Percentiles rank a stretch among this genome's conserved stretches.
These are phyloP conservation scores for Debaryomycetaceae sp. DNA, from an alignment of 1,139 yeast species.

Conservation along the genomic window DNA sequence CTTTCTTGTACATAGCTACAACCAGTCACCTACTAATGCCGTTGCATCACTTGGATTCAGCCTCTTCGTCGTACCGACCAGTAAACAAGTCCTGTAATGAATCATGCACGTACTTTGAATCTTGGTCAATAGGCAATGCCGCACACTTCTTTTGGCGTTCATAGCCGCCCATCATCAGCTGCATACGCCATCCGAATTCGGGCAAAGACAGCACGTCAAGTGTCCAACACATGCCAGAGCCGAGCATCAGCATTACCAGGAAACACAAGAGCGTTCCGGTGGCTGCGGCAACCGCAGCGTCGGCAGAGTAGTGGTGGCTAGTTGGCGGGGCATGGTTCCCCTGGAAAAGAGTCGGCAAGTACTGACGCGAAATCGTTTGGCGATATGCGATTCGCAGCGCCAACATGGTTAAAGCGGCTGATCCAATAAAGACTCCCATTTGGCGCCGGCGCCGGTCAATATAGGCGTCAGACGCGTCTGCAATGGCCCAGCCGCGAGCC, in stretches of 20 bases:
- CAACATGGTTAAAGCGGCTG: conserved; percentile 61
- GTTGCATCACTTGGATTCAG: conserved; percentile 3
- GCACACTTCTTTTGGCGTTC: conserved; percentile 38
- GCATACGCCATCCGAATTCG: conserved; percentile 69
- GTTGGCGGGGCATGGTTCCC: conserved; percentile 79
- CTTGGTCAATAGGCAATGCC: conserved; percentile 56
- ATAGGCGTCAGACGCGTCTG: conserved; percentile 29
- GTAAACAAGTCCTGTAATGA: conserved; percentile 36
- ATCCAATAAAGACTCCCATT: conserved; percentile 60
- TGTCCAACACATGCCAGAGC: conserved; percentile 73
- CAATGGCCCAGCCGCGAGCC: conserved; percentile 21
- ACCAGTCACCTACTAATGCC: not conserved
- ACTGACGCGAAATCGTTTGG: conserved; percentile 64
- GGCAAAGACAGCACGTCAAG: conserved; percentile 55
- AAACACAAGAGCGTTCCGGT: conserved; percentile 71
- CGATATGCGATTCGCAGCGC: conserved; percentile 68
- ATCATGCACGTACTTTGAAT: conserved; percentile 45
- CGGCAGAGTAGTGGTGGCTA: conserved; percentile 64
- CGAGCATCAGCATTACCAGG: conserved; percentile 59
- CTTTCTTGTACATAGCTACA: no score
- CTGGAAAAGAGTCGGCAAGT: conserved; percentile 69
- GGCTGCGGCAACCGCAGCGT: conserved; percentile 80
- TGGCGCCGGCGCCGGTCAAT: conserved; percentile 57
- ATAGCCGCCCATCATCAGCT: conserved; percentile 57
- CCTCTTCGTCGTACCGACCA: conserved; percentile 24